Conservation (phyloP, 2,329 filamentous ascomycete genomes). For the Claviceps fusiformis region DNA sequence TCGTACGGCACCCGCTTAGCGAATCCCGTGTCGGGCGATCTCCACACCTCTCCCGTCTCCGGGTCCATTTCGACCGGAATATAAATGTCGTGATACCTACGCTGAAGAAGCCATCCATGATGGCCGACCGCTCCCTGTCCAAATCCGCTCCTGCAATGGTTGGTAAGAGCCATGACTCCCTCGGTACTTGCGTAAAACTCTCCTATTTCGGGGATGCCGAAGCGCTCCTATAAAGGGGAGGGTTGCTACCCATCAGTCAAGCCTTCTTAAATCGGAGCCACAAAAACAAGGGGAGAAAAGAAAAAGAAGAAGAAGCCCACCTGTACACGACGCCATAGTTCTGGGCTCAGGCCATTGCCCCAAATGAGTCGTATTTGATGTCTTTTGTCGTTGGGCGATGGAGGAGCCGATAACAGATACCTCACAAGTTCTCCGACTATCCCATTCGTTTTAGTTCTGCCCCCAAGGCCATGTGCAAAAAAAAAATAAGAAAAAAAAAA, state of each 20-base stretch:
- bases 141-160: background rate
- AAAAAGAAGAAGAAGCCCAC: background rate
- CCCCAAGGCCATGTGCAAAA: no score
- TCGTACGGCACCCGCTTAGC: slow-evolving; percentile 4
- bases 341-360: slow-evolving; percentile 6
- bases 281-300: no score
- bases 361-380: slow-evolving; percentile 4
- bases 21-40: slow-evolving; percentile 4
- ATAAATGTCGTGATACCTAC: background rate
- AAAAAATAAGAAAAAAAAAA: no score
- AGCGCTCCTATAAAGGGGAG: slow-evolving; percentile 1
- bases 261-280: no score
- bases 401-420: slow-evolving; percentile 4
- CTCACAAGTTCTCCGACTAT: slow-evolving; percentile 5
- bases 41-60: slow-evolving; percentile 4
- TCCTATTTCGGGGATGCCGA: slow-evolving; percentile 5
- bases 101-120: slow-evolving; percentile 5
- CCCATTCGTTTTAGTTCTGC: background rate
- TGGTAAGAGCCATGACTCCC: background rate
- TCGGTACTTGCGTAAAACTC: slow-evolving; percentile 7
- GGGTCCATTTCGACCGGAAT: slow-evolving; percentile 4
- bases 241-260: no score
- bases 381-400: slow-evolving; percentile 1
- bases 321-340: slow-evolving; percentile 4
- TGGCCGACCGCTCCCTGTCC: slow-evolving; percentile 4